Evolutionary conservation across 495 filamentous ascomycete genomes (phyloP).

Genomic region (Amniculicola lignicola): DNA sequence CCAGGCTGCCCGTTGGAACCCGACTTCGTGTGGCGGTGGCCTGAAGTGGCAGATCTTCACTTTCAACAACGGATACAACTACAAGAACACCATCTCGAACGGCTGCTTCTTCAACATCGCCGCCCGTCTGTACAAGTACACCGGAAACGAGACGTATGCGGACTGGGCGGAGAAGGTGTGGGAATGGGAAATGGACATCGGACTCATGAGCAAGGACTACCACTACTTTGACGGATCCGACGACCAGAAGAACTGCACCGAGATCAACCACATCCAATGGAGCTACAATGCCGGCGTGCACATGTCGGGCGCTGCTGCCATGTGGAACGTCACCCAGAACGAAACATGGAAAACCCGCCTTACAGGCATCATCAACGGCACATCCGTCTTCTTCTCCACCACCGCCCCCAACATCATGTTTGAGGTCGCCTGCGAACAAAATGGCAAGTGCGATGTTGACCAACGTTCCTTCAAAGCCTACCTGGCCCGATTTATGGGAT

Average conservation of each 20-base stretch:
- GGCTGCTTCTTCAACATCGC: constrained; percentile 80
- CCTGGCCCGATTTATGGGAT: constrained; percentile 66
- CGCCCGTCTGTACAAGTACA: constrained; percentile 70
- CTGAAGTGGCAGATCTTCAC: constrained; percentile 82
- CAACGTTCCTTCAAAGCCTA: constrained; percentile 75
- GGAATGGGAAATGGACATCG: constrained; percentile 62
- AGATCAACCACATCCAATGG: constrained; percentile 65
- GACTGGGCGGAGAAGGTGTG: constrained; percentile 70
- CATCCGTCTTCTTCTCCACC: constrained; percentile 56
- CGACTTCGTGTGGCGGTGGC: constrained; percentile 66
- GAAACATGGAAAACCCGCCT: constrained; percentile 57
- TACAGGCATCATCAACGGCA: constrained; percentile 54
- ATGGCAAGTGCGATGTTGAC: constrained; percentile 64
- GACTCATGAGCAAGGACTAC: constrained; percentile 53
- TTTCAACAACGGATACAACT: constrained; percentile 76
- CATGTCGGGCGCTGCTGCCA: constrained; percentile 68
- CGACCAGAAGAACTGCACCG: constrained; percentile 54
- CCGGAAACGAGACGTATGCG: constrained; percentile 70
- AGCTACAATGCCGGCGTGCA: constrained; percentile 74
- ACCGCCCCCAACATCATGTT: constrained; percentile 54
- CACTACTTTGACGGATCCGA: constrained; percentile 66
- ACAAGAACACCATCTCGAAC: constrained; percentile 77
- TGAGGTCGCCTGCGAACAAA: constrained; percentile 68
- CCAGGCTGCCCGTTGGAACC: constrained; percentile 69
- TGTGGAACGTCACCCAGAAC: constrained; percentile 64